Percentiles rank a stretch among this genome's conserved stretches.
Evolutionary conservation across 2,329 filamentous ascomycete species (phyloP).

Genomic region (Fonsecaea multimorphosa): DNA sequence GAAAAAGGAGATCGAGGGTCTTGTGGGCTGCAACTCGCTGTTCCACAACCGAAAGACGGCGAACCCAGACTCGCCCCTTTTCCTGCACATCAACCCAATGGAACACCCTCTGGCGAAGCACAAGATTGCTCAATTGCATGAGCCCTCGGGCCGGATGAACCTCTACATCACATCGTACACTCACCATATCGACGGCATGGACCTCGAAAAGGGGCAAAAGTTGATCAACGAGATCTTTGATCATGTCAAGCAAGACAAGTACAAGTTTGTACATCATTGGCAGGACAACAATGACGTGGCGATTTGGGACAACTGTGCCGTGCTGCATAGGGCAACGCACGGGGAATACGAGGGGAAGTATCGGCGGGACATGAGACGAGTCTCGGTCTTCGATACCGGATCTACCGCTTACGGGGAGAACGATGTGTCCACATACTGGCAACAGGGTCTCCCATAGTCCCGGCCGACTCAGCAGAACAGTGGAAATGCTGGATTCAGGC

Average conservation of each 20-base stretch:
- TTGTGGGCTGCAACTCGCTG: slow-evolving; percentile 13
- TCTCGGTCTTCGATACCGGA: slow-evolving; percentile 12
- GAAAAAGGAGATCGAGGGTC: slow-evolving; percentile 16
- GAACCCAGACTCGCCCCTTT: slow-evolving; percentile 12
- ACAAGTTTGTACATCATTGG: slow-evolving; percentile 9
- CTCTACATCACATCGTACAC: slow-evolving; percentile 18
- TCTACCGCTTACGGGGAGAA: slow-evolving; percentile 15
- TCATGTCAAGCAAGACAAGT: slow-evolving; percentile 12
- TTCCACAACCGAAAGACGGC: slow-evolving; percentile 21
- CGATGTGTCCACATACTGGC: slow-evolving; percentile 11
- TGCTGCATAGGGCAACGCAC: slow-evolving; percentile 14
- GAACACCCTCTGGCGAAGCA: slow-evolving; percentile 7
- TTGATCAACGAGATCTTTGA: slow-evolving; percentile 9
- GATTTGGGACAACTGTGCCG: slow-evolving; percentile 22
- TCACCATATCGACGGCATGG: slow-evolving; percentile 15
- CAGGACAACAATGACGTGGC: slow-evolving; percentile 3
- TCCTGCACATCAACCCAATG: slow-evolving; percentile 11
- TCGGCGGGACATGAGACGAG: slow-evolving; percentile 17
- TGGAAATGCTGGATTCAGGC: not conserved
- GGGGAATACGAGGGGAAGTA: slow-evolving; percentile 12
- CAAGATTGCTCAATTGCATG: slow-evolving; percentile 19
- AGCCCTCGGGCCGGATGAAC: slow-evolving; percentile 11
- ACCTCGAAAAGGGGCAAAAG: slow-evolving; percentile 4
- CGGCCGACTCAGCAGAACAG: not conserved
- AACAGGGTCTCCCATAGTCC: slow-evolving; percentile 14